phyloP scores from a whole-genome alignment of 2,329 filamentous ascomycete species.

The Exophiala bonariae region DNA sequence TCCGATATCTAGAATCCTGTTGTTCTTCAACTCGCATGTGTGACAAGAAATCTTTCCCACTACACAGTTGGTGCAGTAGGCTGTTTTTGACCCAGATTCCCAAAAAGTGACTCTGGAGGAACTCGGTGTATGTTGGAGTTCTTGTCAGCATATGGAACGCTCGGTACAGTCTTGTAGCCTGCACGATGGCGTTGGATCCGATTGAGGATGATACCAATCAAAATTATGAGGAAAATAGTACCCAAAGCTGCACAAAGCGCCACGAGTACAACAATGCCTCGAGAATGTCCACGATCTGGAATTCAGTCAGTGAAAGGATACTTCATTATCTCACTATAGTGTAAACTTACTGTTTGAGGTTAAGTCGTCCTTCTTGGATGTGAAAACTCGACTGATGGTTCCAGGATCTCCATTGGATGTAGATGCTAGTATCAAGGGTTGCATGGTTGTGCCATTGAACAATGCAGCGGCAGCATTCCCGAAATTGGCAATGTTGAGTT shows the following conservation, averaged over 20 bases:
- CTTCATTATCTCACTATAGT: too few relatives aligned
- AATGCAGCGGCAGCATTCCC: slow-evolving; percentile 82
- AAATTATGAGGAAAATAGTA: slow-evolving; percentile 49
- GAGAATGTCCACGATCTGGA: slow-evolving; percentile 40
- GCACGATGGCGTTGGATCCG: slow-evolving; percentile 48
- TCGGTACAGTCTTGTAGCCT: slow-evolving; percentile 47
- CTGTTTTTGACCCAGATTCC: slow-evolving; percentile 19
- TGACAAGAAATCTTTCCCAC: neutral
- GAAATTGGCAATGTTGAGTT: slow-evolving; percentile 71
- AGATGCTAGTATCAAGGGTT: slow-evolving; percentile 78
- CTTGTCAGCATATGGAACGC: slow-evolving; percentile 46
- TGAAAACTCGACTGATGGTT: slow-evolving; percentile 79
- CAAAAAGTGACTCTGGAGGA: slow-evolving; percentile 47
- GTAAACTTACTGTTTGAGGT: slow-evolving; percentile 57
- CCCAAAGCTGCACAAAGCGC: slow-evolving; percentile 49
- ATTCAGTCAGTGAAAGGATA: slow-evolving; percentile 5
- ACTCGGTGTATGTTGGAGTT: slow-evolving; percentile 46
- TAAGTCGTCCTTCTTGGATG: slow-evolving; percentile 78
- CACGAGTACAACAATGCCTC: slow-evolving; percentile 47
- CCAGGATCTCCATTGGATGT: slow-evolving; percentile 65
- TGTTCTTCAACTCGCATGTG: neutral
- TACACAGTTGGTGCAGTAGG: slow-evolving; percentile 18
- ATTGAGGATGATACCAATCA: slow-evolving; percentile 47
- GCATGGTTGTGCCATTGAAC: slow-evolving; percentile 78
- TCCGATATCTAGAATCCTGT: slow-evolving; percentile 5